Conservation (phyloP, 1,284 basidiomycete genomes). For the Grifola frondosa region DNA sequence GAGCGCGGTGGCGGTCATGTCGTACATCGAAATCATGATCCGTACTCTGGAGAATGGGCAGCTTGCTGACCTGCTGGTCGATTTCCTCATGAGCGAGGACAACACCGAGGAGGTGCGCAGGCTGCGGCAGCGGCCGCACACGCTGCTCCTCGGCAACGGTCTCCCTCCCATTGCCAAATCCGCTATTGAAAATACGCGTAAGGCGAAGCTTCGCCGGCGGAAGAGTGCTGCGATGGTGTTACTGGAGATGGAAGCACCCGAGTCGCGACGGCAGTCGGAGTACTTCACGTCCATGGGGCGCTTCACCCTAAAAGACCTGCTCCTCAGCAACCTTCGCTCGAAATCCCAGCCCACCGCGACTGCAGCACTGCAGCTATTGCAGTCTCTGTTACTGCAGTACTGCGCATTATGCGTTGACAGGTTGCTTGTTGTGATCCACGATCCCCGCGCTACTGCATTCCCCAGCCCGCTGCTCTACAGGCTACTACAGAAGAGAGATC, state of each 20-base stretch:
- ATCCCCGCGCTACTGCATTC: slow-evolving; percentile 72
- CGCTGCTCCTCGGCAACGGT: slow-evolving; percentile 44
- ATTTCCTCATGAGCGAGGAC: slow-evolving; percentile 82
- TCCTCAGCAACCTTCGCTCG: slow-evolving; percentile 77
- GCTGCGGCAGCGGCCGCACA: slow-evolving; percentile 43
- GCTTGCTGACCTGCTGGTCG: slow-evolving; percentile 69
- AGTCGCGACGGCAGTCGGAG: slow-evolving; percentile 62
- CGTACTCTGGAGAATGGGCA: slow-evolving; percentile 72
- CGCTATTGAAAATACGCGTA: slow-evolving; percentile 33
- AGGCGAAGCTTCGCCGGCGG: slow-evolving; percentile 52
- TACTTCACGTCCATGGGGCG: slow-evolving; percentile 86
- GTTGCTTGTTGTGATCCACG: slow-evolving; percentile 67
- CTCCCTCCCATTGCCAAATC: slow-evolving; percentile 37
- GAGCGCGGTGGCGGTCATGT: slow-evolving; percentile 94
- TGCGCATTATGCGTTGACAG: slow-evolving; percentile 65
- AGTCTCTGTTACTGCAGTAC: slow-evolving; percentile 71
- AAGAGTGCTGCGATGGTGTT: slow-evolving; percentile 86
- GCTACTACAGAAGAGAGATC: slow-evolving; percentile 14
- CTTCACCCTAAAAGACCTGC: slow-evolving; percentile 87
- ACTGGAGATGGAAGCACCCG: slow-evolving; percentile 80
- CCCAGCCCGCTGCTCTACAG: slow-evolving; percentile 50
- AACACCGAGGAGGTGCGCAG: slow-evolving; percentile 58
- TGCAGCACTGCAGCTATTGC: slow-evolving; percentile 78
- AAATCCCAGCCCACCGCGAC: slow-evolving; percentile 61
- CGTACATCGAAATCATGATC: slow-evolving; percentile 91